Base-by-base conservation (phyloP, 2,329 filamentous ascomycete genomes). In the Malbranchea zuffiana region DNA sequence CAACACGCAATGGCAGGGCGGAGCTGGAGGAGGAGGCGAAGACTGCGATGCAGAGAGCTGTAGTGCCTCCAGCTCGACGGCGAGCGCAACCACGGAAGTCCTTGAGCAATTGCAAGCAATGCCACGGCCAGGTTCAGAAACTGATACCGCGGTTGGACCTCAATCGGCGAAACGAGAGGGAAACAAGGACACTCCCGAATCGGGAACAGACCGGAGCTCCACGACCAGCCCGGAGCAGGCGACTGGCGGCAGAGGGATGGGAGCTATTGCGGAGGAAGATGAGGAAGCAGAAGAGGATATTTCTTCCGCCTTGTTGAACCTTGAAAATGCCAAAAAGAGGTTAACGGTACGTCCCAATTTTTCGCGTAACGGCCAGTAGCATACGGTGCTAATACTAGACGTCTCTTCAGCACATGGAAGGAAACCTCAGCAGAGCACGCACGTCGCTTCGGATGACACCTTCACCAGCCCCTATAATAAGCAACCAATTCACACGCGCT, bases 281-380 rank as follows among this genome's bases (percentile, higher is more conserved):
- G 41, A 51, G 56, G 73, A 81, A 13, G 59, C 71, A 3, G 74
- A 77, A 39, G 73, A 81, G 38, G 68, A 71, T 29, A 75, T 80
- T 50, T 83, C 83, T 3, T 83, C 82, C 16, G 63, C 93, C 45
- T 88, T 84, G 56, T 78, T 80, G 47, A 95, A 95, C 53, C 69
- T 96, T 38, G 84, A 86, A 39, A 94, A 93, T 60, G 88, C 88
- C 20, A 95, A 95, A 64, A 80, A 78, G 56, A 73, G 86, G 49
- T 68, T 96, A 43, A 90, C 83, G 54, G 85, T 92, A 69, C 57
- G 82, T 62, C 24, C 12, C 17, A 28, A 17, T 18, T 15, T 23
- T 33, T 20, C 15, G 19, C n/a, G 11, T 11, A 20, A 13, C 18
- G n/a, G 17, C 20, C 33, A 35, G 7, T 20, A 13, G 5, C n/a